Evolutionary conservation across 306 rosid species (phyloP), one percentile per base, ranked within the genome.

Genomic region (Luffa aegyptiaca): DNA sequence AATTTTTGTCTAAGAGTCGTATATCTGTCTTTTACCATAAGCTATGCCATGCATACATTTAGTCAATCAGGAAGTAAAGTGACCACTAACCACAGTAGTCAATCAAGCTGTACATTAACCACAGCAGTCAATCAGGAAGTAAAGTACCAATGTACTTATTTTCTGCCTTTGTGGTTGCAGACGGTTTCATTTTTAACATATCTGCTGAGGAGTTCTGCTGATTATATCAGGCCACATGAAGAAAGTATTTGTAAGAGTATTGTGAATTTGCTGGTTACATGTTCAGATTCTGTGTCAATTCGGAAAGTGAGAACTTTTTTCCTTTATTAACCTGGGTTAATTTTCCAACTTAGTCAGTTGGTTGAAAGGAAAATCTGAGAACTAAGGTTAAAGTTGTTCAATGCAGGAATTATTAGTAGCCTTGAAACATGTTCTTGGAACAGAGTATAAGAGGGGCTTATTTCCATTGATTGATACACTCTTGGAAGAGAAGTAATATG

Each of bases 231-330:
- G 88, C 97, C 96, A 37, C 99, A 96, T 85, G 99, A 96, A 85
- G 99, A 93, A 85, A 93, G 98, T 90, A 96, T 96, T 81, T 96
- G 99, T 77, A 93, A 91, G 88, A 96, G 99, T 88, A 96, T 96
- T 82, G 99, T 96, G 81, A 96, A 90, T 91, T 91, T 96, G 84
- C 96, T 96, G 79, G 98, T 96, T 61, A 96, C 99, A 64, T 96
- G 99, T 84, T 89, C 98, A 48, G 99, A 96, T 85, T 96, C 99
- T n/a, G 99, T 96, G 77, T 87, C 99, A 45, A 96, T 93, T 76
- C 87, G 99, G 85, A 96, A 96, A 93, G 99, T 88, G 79, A 86
- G 64, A n/a, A 36, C 69, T 59, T 33, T 72, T 81, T 56, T 79
- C 81, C 51, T 44, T 79, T 68, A 14, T 12, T 73, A 48, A 49